Evolutionary conservation across 2,329 filamentous ascomycete genomes (phyloP).

Genomic region (Talaromyces sp.): DNA sequence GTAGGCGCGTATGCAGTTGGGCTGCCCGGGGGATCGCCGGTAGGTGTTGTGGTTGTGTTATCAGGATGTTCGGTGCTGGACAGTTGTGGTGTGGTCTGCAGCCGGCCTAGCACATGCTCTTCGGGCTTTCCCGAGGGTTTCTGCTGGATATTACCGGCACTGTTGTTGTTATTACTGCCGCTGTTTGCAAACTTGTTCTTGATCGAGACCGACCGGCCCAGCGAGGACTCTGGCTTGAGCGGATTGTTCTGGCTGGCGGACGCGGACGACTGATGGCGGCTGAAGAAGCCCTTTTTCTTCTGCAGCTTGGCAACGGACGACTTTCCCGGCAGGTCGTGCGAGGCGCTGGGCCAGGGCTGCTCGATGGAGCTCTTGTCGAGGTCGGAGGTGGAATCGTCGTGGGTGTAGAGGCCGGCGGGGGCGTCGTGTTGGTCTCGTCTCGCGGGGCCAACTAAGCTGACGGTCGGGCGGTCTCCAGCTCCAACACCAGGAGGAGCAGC

Average conservation of each 20-base stretch:
- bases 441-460: slow-evolving; percentile 5
- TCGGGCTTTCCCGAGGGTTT: neutral
- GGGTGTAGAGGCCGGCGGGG: slow-evolving; percentile 11
- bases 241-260: slow-evolving; percentile 3
- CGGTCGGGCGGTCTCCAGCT: slow-evolving; percentile 4
- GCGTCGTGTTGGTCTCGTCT: slow-evolving; percentile 13
- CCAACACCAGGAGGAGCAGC: neutral
- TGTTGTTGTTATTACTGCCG: neutral
- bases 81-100: neutral
- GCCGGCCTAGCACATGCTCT: neutral
- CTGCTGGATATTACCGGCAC: neutral
- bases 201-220: slow-evolving; percentile 6
- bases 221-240: neutral
- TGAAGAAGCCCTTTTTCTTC: slow-evolving; percentile 11
- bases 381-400: slow-evolving; percentile 10
- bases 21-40: slow-evolving; percentile 4
- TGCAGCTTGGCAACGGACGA: slow-evolving; percentile 10
- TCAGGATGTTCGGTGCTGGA: neutral
- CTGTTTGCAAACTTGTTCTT: slow-evolving; percentile 5
- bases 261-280: slow-evolving; percentile 10
- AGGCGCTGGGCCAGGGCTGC: slow-evolving; percentile 16
- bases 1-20: neutral
- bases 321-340: slow-evolving; percentile 10
- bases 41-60: neutral
- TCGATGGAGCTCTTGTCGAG: slow-evolving; percentile 14